Percentiles rank a stretch among this genome's conserved stretches.
phyloP scores from a whole-genome alignment of 352 stramenopile genomes.

The Phytophthora ramorum region DNA sequence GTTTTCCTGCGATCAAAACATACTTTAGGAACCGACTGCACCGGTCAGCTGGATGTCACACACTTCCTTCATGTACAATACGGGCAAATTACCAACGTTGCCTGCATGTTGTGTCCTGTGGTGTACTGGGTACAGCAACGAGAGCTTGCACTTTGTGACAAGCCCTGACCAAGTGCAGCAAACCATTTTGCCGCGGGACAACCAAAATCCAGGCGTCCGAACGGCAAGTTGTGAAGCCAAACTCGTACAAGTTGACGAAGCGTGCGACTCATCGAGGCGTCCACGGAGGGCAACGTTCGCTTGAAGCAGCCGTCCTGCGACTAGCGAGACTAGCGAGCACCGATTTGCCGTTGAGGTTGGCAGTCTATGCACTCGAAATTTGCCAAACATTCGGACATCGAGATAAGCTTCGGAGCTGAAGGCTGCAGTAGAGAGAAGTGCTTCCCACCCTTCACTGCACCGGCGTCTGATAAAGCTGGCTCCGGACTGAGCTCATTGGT shows the following conservation, averaged over 20 bases:
- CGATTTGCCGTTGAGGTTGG: slow-evolving; percentile 9
- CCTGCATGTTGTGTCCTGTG: neutral
- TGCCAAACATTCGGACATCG: slow-evolving; percentile 24
- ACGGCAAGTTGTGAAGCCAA: slow-evolving; percentile 10
- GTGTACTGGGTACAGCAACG: slow-evolving; percentile 4
- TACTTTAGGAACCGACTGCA: no score
- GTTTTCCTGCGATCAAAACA: no score
- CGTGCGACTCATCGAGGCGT: slow-evolving; percentile 24
- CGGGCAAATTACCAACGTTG: no score
- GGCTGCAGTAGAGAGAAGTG: neutral
- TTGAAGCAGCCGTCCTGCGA: slow-evolving; percentile 24
- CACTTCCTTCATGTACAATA: no score
- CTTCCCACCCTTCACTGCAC: slow-evolving; percentile 1
- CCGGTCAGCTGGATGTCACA: no score
- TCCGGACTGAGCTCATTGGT: slow-evolving; percentile 10
- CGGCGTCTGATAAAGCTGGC: neutral
- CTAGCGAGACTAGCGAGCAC: slow-evolving; percentile 17
- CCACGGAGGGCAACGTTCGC: slow-evolving; percentile 1
- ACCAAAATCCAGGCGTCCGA: slow-evolving; percentile 25
- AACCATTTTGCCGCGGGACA: neutral
- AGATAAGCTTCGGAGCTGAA: slow-evolving; percentile 25
- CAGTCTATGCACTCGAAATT: slow-evolving; percentile 19
- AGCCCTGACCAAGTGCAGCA: neutral
- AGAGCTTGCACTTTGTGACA: slow-evolving; percentile 22
- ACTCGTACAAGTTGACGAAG: slow-evolving; percentile 2